Evolutionary conservation across 2,329 filamentous ascomycete species (phyloP).

Genomic region (Penicillium sp.): DNA sequence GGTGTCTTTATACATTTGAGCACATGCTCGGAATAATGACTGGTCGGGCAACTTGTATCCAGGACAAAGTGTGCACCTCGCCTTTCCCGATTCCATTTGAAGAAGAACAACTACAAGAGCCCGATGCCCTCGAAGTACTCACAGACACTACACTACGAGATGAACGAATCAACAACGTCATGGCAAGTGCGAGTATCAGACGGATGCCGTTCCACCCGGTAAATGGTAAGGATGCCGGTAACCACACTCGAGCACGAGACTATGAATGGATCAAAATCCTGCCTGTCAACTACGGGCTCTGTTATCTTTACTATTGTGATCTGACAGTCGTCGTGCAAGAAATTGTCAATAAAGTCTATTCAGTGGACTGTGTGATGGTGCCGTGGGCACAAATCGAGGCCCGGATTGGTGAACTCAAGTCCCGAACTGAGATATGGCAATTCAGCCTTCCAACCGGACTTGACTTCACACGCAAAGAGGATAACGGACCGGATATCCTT

Average conservation of each 20-base stretch:
- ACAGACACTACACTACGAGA: slow-evolving; percentile 33
- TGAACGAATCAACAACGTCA: slow-evolving; percentile 31
- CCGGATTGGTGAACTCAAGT: slow-evolving; percentile 40
- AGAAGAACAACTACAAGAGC: slow-evolving; percentile 40
- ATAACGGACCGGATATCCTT: slow-evolving; percentile 35
- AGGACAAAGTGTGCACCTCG: slow-evolving; percentile 45
- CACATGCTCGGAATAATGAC: slow-evolving; percentile 49
- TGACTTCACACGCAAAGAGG: slow-evolving; percentile 39
- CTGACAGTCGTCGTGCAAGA: slow-evolving; percentile 42
- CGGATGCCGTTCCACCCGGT: slow-evolving; percentile 34
- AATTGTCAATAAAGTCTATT: slow-evolving; percentile 46
- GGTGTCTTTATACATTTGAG: slow-evolving; percentile 47
- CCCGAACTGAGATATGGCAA: slow-evolving; percentile 42
- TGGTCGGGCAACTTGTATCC: slow-evolving; percentile 46
- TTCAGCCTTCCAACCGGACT: slow-evolving; percentile 37
- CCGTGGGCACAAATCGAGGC: slow-evolving; percentile 45
- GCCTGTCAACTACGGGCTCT: slow-evolving; percentile 37
- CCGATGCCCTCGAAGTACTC: slow-evolving; percentile 35
- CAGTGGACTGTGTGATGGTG: slow-evolving; percentile 38
- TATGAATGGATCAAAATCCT: slow-evolving; percentile 39
- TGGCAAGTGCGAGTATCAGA: slow-evolving; percentile 34
- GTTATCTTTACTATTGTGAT: slow-evolving; percentile 43
- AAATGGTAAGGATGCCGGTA: slow-evolving; percentile 27
- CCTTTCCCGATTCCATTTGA: slow-evolving; percentile 45
- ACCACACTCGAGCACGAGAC: slow-evolving; percentile 27